Evolutionary conservation across 2,329 filamentous ascomycete species (phyloP), one percentile per base, ranked within the genome.

Genomic region (Penicillium rolfsii): DNA sequence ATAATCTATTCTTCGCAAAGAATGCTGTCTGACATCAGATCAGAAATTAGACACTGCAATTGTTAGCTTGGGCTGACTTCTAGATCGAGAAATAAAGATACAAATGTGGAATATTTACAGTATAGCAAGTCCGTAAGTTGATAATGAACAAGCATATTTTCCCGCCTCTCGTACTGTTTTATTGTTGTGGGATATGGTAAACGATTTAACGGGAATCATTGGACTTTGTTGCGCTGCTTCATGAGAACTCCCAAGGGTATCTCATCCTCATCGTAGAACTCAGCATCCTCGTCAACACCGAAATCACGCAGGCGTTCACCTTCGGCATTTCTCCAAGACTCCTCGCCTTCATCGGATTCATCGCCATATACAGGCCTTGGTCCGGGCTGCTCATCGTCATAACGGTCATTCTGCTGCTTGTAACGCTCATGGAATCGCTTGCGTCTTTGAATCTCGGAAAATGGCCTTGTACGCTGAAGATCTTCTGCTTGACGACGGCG

Each of bases 201-300:
- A 43, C 6, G 11, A 11, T 24, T 1, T 16, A 22, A 14, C 14
- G 4, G 11, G 14, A 1, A 1, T 55, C 26, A 58, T 7, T 52
- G 30, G 12, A 24, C 16, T 33, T 53, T 36, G 8, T 40, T 57
- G n/a, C 58, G 38, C 49, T 77, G 74, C 55, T 75, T 72, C 57
- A 88, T 75, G 12, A 89, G 70, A 61, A 86, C 78, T 5, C 80
- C 81, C 53, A 89, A 71, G 2, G 87, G 86, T 14, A 88, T 71
- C 67, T 88, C 82, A 62, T 89, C 86, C 59, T 85, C 83, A 64
- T 87, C 86, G 66, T 86, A 87, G 59, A 88, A 88, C 63, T 88
- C 86, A 1, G 81, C 80, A 33, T 87, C 84, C 70, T 88, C 86
- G 67, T 89, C 87, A 3, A 89, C 84, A 0, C 87, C 87, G 70